A percentile compares a stretch with the other conserved stretches of the same genome.
Conservation (phyloP, 2,329 filamentous ascomycete species). For the Aspergillus melleus region DNA sequence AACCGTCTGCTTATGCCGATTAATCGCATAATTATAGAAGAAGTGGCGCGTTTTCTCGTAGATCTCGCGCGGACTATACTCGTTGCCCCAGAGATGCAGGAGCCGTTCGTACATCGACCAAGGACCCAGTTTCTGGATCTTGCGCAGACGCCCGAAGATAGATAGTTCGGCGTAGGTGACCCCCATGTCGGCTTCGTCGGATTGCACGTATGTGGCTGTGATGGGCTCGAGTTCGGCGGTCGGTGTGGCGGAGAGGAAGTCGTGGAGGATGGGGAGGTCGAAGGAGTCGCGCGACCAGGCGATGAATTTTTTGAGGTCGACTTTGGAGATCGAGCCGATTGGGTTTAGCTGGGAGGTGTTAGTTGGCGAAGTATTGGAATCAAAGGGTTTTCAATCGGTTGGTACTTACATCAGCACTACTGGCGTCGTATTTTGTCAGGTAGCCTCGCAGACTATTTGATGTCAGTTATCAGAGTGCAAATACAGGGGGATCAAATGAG, state of each 20-base stretch:
- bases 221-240: slow-evolving; percentile 68
- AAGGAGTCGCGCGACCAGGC: slow-evolving; percentile 62
- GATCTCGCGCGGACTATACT: slow-evolving; percentile 44
- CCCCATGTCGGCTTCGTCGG: slow-evolving; percentile 58
- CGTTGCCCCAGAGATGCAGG: slow-evolving; percentile 50
- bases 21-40: slow-evolving; percentile 56
- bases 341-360: slow-evolving; percentile 31
- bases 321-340: slow-evolving; percentile 59
- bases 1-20: slow-evolving; percentile 65
- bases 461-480: no score
- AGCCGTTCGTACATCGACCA: slow-evolving; percentile 57
- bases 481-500: no score
- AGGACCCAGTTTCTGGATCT: slow-evolving; percentile 55
- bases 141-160: slow-evolving; percentile 55
- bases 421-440: slow-evolving; percentile 70
- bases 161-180: slow-evolving; percentile 57
- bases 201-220: slow-evolving; percentile 60
- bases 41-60: slow-evolving; percentile 50
- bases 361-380: not conserved
- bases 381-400: no score
- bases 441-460: slow-evolving; percentile 48
- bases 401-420: slow-evolving; percentile 53
- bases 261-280: slow-evolving; percentile 62
- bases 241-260: slow-evolving; percentile 64
- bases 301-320: slow-evolving; percentile 71